Evolutionary conservation across 1,139 yeast species (phyloP).

Genomic region (Scheffersomyces parashehatae): DNA sequence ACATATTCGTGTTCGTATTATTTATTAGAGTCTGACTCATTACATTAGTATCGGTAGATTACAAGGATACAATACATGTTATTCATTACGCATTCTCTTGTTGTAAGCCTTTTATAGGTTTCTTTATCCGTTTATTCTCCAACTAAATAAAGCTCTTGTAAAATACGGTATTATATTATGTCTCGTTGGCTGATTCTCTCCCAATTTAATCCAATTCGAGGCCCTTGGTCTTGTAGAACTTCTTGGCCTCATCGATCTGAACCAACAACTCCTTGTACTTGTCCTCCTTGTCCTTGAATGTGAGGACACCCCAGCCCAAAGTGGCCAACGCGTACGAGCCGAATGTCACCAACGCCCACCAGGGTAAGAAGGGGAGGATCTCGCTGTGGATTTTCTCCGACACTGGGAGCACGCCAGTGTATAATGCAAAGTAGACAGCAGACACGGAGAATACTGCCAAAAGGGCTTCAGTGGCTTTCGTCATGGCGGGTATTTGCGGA

Average conservation of each 20-base stretch:
- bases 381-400: slow-evolving; percentile 51
- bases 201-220: slow-evolving; percentile 46
- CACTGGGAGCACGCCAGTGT: slow-evolving; percentile 56
- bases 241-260: slow-evolving; percentile 69
- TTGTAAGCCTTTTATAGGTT: no score
- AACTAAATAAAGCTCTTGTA: no score
- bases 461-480: slow-evolving; percentile 67
- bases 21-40: no score
- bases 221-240: slow-evolving; percentile 57
- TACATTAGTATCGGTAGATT: no score
- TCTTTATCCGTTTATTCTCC: no score
- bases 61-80: no score
- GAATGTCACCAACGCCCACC: slow-evolving; percentile 70
- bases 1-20: no score
- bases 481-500: slow-evolving; percentile 38
- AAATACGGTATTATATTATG: no score
- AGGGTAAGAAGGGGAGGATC: slow-evolving; percentile 66
- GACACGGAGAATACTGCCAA: slow-evolving; percentile 47
- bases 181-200: not conserved
- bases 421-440: slow-evolving; percentile 57
- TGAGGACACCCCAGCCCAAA: slow-evolving; percentile 68
- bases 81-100: no score
- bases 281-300: slow-evolving; percentile 73
- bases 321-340: slow-evolving; percentile 74
- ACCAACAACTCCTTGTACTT: slow-evolving; percentile 63